Evolutionary conservation across 2,329 filamentous ascomycete species (phyloP), one percentile per base, ranked within the genome.

Genomic region (Trichophyton rubrum): DNA sequence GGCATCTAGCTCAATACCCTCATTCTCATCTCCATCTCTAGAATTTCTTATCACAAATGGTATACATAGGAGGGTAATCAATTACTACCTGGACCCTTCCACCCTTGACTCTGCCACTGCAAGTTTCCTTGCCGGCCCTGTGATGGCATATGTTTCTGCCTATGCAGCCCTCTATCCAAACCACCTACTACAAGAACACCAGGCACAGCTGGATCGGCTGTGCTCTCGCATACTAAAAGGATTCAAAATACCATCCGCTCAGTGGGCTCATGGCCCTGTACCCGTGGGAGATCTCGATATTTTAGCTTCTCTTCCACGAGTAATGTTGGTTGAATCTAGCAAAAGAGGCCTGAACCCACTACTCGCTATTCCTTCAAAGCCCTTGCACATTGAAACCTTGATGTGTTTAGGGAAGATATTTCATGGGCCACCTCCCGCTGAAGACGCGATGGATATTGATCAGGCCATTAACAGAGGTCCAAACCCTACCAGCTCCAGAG

Each of bases 121-220:
- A 7, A 75, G 75, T 24, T 83, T 82, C 65, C 71, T 85, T 8
- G 78, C 78, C 63, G 77, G 78, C 4, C 77, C 80, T 3, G 76
- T 82, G 20, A 82, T 81, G 64, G 76, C 79, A 56, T 85, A 85
- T 68, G 74, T 85, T 53, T 77, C 80, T 40, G 78, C 77, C 60
- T 85, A 84, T 67, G 79, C 78, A 6, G 76, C 77, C 35, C 71
- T 71, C 2, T 84, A 83, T 59, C 79, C 80, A 1, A 77, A 79
- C 33, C 79, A 84, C 66, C 78, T 83, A 59, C 72, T 83, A 40
- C 74, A 75, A 33, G 71, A 66, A 30, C 67, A 71, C 1, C 65
- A 71, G 4, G 71, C 77, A 56, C 55, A 75, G 8, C 69, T 78
- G 47, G 71, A 76, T 49, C 69, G 71, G 20, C 77, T 83, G 49